These are phyloP conservation scores for Nemania serpens DNA, from an alignment of 2,329 filamentous ascomycete genomes.

Conservation along the genomic window DNA sequence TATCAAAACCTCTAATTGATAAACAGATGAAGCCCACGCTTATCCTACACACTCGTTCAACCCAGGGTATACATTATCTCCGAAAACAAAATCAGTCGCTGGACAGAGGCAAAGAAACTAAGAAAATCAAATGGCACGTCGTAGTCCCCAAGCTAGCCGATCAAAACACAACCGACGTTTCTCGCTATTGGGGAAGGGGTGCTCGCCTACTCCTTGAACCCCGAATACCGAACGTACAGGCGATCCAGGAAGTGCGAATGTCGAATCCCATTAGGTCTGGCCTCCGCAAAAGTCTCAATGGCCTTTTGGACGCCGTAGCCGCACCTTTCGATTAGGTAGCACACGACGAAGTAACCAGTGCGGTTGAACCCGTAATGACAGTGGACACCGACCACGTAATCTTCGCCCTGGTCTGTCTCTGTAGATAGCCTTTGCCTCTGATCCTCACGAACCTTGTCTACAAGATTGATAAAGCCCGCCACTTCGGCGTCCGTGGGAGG, in stretches of 20 bases:
- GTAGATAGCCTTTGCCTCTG: conserved; percentile 53
- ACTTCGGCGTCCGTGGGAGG: conserved; percentile 68
- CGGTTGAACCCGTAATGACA: conserved; percentile 97
- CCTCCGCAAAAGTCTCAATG: conserved; percentile 74
- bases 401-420: conserved; percentile 46
- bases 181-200: not conserved
- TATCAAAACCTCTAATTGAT: conserved; percentile 16
- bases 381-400: conserved; percentile 76
- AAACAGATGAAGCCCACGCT: conserved; percentile 3
- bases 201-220: conserved; percentile 15
- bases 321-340: conserved; percentile 84
- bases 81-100: not conserved
- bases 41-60: conserved; percentile 20
- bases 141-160: not conserved
- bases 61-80: conserved; percentile 8
- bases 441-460: conserved; percentile 63
- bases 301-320: conserved; percentile 75
- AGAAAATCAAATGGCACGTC: not conserved
- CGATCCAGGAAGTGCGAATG: conserved; percentile 89
- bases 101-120: not conserved
- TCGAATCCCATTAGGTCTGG: conserved; percentile 80
- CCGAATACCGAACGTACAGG: conserved; percentile 74
- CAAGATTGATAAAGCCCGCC: conserved; percentile 57
- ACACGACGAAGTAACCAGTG: conserved; percentile 88
- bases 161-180: not conserved